Base-by-base conservation (phyloP, 192 early-diverging fungal genomes). In the Coemansia furcata region DNA sequence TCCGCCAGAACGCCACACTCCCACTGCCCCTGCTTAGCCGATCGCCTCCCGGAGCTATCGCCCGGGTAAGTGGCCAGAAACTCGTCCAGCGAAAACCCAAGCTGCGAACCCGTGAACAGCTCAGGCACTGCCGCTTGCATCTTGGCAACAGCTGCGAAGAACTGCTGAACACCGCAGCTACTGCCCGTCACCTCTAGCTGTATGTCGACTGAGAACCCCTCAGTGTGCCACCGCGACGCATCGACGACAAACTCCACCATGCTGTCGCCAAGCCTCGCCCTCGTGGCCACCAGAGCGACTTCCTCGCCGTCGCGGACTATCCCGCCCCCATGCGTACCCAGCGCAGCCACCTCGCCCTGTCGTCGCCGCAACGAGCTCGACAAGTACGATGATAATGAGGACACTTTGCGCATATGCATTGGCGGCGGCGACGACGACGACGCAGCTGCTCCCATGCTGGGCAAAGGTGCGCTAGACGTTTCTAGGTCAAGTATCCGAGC, bases 251-350 rank as follows among this genome's bases (percentile, higher is more conserved):
- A 68, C 60, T 83, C 80, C 0, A 77, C 49, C 21, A 77, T 66
- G 42, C 66, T 44, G 60, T 68, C 62, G 43, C 68, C 69, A 2
- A 83, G 59, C 21, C 66, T 59, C 12, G 80, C 80, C 19, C 80
- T 60, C 1, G 67, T 67, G 11, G 71, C 76, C 2, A 74, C 80
- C 9, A 72, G 42, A 5, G 65, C 47, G 14, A 69, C 32, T 3
- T 70, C 80, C 32, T 83, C 80, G 69, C 80, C 80, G 19, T 83
- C 80, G 3, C 80, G 71, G 39, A 83, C 33, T 39, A 83, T 83
- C 0, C 80, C 80, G 26, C 80, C 80, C 4, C 67, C 68, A 23
- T 83, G 76, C 30, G 75, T 74, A n/a, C 80, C 76, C 26, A 74
- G 37, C 4, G 44, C 55, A 5, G 52, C 60, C 11, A 58, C 61